A percentile compares a stretch with the other conserved stretches of the same genome.
These are phyloP conservation scores for Byssochlamys sp. DNA, from an alignment of 2,329 filamentous ascomycete species.

Conservation along the genomic window DNA sequence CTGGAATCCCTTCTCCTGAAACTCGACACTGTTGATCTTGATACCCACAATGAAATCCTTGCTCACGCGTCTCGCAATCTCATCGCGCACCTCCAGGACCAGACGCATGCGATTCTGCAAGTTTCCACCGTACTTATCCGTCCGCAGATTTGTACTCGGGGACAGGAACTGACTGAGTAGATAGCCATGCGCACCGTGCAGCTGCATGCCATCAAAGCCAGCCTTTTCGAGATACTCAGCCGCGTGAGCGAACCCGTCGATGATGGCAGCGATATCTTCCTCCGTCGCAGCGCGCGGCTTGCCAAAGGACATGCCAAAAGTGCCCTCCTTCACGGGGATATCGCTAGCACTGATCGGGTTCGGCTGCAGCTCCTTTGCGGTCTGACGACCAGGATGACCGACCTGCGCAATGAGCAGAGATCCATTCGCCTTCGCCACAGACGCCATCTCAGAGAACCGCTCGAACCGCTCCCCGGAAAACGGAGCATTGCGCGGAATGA, in stretches of 20 bases:
- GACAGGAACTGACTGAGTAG: conserved; percentile 41
- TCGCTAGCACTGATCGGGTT: conserved; percentile 45
- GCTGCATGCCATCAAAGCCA: conserved; percentile 45
- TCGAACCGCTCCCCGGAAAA: background rate
- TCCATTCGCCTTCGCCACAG: conserved; percentile 47
- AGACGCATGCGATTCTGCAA: conserved; percentile 1
- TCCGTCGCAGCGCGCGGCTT: conserved; percentile 24
- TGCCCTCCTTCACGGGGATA: conserved; percentile 33
- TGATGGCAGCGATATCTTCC: conserved; percentile 40
- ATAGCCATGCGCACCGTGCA: conserved; percentile 43
- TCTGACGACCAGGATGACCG: conserved; percentile 54
- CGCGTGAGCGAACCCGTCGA: conserved; percentile 53
- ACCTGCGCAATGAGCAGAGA: conserved; percentile 53
- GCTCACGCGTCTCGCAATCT: conserved; percentile 1
- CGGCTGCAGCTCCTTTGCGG: conserved; percentile 34
- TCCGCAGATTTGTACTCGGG: conserved; percentile 46
- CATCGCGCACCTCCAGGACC: background rate
- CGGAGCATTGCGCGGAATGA: background rate
- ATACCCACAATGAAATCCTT: conserved; percentile 41
- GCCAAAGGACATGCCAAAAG: conserved; percentile 24
- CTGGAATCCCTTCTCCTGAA: conserved; percentile 37
- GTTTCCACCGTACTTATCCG: conserved; percentile 55
- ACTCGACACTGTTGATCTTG: conserved; percentile 53
- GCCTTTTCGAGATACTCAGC: conserved; percentile 54
- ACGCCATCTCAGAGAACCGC: conserved; percentile 44